Percentiles rank a stretch among this genome's conserved stretches.
Evolutionary conservation across 73 alveolate species (phyloP).

Genomic region (Halteria grandinella): DNA sequence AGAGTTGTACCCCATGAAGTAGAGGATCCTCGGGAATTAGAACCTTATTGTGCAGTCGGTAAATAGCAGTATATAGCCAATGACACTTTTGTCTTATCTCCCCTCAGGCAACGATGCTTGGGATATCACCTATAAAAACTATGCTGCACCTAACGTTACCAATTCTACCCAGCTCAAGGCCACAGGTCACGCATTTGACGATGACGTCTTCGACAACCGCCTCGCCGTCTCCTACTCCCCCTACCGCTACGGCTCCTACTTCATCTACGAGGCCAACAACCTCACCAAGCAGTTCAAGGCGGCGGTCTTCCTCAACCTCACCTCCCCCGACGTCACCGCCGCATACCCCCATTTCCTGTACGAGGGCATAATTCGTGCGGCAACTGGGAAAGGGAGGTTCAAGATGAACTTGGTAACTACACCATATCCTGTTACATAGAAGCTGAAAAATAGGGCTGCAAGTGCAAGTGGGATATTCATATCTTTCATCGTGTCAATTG

Average conservation of each 20-base stretch:
- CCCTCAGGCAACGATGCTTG: neutral
- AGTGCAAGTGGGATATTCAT: conserved; percentile 62
- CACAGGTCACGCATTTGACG: conserved; percentile 44
- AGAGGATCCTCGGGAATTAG: conserved; percentile 55
- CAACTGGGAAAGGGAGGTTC: neutral
- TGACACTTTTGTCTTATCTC: neutral
- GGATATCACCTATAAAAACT: neutral
- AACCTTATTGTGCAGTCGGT: neutral
- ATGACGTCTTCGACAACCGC: conserved; percentile 9
- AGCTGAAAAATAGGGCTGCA: conserved; percentile 61
- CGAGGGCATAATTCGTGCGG: conserved; percentile 44
- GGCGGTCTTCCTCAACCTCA: conserved; percentile 17
- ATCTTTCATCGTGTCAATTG: conserved; percentile 84
- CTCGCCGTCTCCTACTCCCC: conserved; percentile 35
- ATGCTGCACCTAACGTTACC: neutral
- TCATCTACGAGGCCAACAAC: conserved; percentile 39
- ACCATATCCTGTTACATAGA: conserved; percentile 59
- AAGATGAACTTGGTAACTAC: conserved; percentile 12
- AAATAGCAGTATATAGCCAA: neutral
- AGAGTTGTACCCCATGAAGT: conserved; percentile 9
- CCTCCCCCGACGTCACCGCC: conserved; percentile 58
- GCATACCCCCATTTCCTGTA: conserved; percentile 51
- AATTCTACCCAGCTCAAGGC: neutral
- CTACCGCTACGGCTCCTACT: conserved; percentile 57
- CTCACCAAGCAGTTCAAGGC: conserved; percentile 37